Base-by-base conservation (phyloP, 2,329 filamentous ascomycete species). In the Neofusicoccum cordaticola region DNA sequence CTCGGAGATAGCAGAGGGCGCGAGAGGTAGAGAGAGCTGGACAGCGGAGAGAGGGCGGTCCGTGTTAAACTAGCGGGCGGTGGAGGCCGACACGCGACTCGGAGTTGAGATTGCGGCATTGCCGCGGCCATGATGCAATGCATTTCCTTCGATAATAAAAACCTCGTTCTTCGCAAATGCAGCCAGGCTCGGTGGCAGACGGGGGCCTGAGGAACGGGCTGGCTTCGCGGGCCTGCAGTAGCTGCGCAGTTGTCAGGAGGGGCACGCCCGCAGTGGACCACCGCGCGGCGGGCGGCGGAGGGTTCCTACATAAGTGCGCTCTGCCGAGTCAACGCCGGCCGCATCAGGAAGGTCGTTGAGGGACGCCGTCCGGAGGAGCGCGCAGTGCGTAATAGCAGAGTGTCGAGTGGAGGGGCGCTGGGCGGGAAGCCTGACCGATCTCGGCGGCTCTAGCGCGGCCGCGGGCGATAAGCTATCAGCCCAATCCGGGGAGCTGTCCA, bases 91-190 rank as follows among this genome's bases (percentile, higher is more conserved):
- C 35, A 27, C 22, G 22, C 39, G 41, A 34, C 19, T 57, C 53
- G 53, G 22, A 11, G 37, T 39, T 12, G 37, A 42, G 53, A 60
- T 60, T 47, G 56, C 56, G 42, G 56, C 41, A 60, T 60, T 27
- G 4, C 9, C 4, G 11, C 22, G 12, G 5, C 15, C 22, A 60
- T 60, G 42, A n/a, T 47, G 56, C 41, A 47, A 60, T 57, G 37
- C 53, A n/a, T 51, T 51, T 15, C 9, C 9, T 17, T 35, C 15
- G 22, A n/a, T 51, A 51, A 51, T 35, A 15, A 51, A 35, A 51
- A 51, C 48, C 48, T 51, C 48, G 9, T 13, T 15, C 27, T 31
- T 51, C 48, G 35, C 27, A 7, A 22, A 3, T 48, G 4, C 17
- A 27, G n/a, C 45, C 48, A 15, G 27, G 6, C 15, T 2, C 13